Base-by-base conservation (phyloP, 176 grass and related monocot species). In the Thalia dealbata region DNA sequence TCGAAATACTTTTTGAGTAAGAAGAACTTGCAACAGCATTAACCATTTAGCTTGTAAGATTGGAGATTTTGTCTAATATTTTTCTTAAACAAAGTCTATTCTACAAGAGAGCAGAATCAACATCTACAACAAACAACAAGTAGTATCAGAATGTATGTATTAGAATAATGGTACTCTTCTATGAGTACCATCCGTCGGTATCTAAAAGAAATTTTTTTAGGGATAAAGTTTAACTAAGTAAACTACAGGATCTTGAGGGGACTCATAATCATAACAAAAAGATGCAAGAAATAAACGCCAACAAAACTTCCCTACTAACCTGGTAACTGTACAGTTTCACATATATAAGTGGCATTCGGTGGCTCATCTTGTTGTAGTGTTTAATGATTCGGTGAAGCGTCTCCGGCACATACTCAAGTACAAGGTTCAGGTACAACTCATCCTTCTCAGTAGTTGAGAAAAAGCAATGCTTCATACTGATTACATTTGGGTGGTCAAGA, bases 311-410 rank as follows among this genome's bases (percentile, higher is more conserved):
- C 88, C 65, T 43, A 44, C 35, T 45, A 23, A 91, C 89, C 89
- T 91, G 89, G 62, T 88, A 91, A 72, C 75, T 88, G 48, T 91
- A 91, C 16, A 91, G 85, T 67, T 91, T 91, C 48, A 88, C 85
- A 66, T 91, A 91, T 42, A 91, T 91, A 25, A 91, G 82, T 26
- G 89, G 89, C 89, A 91, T 88, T 0, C 85, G 89, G 46, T 91
- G 85, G 75, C 85, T 91, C 89, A 91, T 88, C 78, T 91, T 91
- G 80, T 85, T 91, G 80, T 91, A 88, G 80, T 86, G 82, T 72
- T 88, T 91, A 23, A 91, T 68, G 52, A 91, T 85, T 78, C 85
- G 82, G 74, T 91, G 89, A 81, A 86, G 78, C 8, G 89, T 91
- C 75, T 91, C 89, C 19, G 89, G 89, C 44, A 91, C 89, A 76